Conservation (phyloP, 495 filamentous ascomycete species). For the Tuber indicum region DNA sequence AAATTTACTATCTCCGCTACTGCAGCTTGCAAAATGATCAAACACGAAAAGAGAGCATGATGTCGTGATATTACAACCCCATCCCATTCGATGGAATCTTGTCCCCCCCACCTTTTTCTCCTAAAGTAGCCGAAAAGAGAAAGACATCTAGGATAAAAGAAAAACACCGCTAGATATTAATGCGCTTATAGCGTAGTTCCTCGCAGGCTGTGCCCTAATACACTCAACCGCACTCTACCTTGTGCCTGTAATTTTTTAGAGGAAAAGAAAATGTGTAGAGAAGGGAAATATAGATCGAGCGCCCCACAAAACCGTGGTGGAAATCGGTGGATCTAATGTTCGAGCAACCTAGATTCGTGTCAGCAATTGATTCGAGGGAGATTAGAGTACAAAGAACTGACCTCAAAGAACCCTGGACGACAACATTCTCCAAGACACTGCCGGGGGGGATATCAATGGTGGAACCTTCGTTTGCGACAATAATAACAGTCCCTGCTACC, state of each 20-base stretch:
- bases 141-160: conserved; percentile 1
- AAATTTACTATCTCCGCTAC: background rate
- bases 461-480: conserved; percentile 93
- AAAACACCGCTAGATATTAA: background rate
- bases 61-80: background rate
- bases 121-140: background rate
- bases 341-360: conserved; percentile 29
- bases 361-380: conserved; percentile 11
- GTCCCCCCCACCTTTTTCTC: background rate
- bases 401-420: conserved; percentile 95
- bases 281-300: conserved; percentile 16
- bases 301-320: background rate
- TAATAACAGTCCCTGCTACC: conserved; percentile 75
- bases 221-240: background rate
- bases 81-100: background rate
- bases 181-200: background rate
- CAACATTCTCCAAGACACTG: conserved; percentile 95
- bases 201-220: background rate
- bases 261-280: conserved; percentile 18
- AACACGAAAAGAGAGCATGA: background rate
- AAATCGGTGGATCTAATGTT: conserved; percentile 26
- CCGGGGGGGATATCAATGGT: conserved; percentile 97
- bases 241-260: conserved; percentile 7
- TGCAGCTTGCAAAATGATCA: background rate
- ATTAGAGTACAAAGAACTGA: conserved; percentile 12